Percentiles rank a stretch among this genome's conserved stretches.
Conservation (phyloP, 2,329 filamentous ascomycete species). For the Aaosphaeria arxii region DNA sequence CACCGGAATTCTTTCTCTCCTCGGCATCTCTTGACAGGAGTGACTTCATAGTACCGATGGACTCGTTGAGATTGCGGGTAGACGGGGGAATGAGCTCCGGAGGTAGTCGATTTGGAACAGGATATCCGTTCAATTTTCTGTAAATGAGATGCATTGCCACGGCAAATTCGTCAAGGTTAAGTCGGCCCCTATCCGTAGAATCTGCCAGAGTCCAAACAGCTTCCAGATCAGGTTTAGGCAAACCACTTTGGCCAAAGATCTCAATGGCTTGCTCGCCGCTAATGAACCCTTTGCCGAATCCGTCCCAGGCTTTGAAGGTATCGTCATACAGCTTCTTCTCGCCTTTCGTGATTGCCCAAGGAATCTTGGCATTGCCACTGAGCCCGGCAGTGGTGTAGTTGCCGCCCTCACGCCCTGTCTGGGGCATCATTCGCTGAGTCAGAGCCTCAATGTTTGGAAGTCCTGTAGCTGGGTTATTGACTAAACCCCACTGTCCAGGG, state of each 20-base stretch:
- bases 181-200: constrained; percentile 86
- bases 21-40: constrained; percentile 89
- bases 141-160: constrained; percentile 99
- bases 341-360: constrained; percentile 98
- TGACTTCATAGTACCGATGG: constrained; percentile 88
- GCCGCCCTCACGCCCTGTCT: constrained; percentile 76
- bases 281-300: constrained; percentile 87
- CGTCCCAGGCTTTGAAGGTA: constrained; percentile 95
- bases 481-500: constrained; percentile 96
- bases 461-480: constrained; percentile 86
- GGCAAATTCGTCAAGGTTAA: constrained; percentile 96
- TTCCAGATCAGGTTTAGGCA: constrained; percentile 87
- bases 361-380: constrained; percentile 90
- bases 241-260: constrained; percentile 92
- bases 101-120: constrained; percentile 80
- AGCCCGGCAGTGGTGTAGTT: constrained; percentile 85
- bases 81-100: constrained; percentile 93
- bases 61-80: constrained; percentile 87
- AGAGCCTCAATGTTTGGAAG: constrained; percentile 92
- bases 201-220: constrained; percentile 93
- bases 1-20: constrained; percentile 81
- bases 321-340: constrained; percentile 97
- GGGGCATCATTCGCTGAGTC: constrained; percentile 95
- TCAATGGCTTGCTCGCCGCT: constrained; percentile 91
- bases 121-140: constrained; percentile 92